Conservation (phyloP, 2,329 filamentous ascomycete genomes). For the Parafenestella ontariensis region DNA sequence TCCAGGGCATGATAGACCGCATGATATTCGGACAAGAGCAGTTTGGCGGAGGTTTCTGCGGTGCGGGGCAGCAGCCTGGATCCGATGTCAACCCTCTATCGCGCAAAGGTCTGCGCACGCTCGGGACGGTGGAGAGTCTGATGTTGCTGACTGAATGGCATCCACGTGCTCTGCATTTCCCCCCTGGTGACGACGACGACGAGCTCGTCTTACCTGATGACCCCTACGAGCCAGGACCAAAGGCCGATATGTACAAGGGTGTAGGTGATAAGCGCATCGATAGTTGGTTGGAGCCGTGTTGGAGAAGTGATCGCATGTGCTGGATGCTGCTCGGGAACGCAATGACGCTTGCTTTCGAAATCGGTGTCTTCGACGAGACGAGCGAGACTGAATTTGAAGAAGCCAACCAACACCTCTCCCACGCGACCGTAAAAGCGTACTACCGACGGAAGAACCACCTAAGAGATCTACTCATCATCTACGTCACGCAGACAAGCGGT, state of each 20-base stretch:
- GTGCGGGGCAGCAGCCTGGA: conserved; percentile 71
- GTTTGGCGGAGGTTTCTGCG: conserved; percentile 86
- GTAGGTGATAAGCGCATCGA: conserved; percentile 86
- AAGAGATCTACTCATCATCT: conserved; percentile 85
- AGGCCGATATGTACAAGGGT: conserved; percentile 57
- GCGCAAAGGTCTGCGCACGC: conserved; percentile 76
- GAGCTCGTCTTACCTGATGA: conserved; percentile 73
- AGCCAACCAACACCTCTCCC: conserved; percentile 48
- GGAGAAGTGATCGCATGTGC: conserved; percentile 90
- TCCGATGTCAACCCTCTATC: conserved; percentile 68
- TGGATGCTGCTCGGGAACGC: conserved; percentile 97
- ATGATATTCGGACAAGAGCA: conserved; percentile 96
- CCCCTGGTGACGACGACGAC: conserved; percentile 71
- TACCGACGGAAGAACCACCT: conserved; percentile 81
- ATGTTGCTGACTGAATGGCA: conserved; percentile 98
- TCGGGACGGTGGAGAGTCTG: conserved; percentile 93
- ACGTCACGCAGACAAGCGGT: conserved; percentile 91
- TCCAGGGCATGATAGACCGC: conserved; percentile 93
- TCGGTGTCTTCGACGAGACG: conserved; percentile 93
- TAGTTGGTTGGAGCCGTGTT: conserved; percentile 95
- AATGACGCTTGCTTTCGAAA: conserved; percentile 87
- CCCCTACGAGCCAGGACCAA: conserved; percentile 56
- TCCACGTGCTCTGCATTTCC: conserved; percentile 91
- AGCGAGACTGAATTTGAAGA: conserved; percentile 68
- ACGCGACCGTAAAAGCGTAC: conserved; percentile 73